Percentiles rank a stretch among this genome's conserved stretches.
These are phyloP conservation scores for Leonotis leonurus DNA, from an alignment of 257 asterid species.

Conservation along the genomic window DNA sequence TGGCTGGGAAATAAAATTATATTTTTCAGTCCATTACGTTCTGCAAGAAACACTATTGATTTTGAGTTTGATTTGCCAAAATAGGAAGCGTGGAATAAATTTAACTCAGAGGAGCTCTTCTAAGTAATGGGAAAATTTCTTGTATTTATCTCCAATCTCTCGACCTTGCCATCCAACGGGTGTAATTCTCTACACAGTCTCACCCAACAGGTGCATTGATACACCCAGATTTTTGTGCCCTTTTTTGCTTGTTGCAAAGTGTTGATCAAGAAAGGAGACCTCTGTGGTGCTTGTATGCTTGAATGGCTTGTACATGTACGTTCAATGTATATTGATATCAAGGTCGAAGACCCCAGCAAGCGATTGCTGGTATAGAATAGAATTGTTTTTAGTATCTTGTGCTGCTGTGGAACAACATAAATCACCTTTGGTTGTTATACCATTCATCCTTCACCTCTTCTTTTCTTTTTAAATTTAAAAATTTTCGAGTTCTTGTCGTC, in stretches of 20 bases:
- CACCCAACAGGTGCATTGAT: slow-evolving; percentile 16
- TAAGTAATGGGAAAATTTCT: slow-evolving; percentile 29
- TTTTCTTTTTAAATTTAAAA: neutral
- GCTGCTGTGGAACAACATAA: slow-evolving; percentile 24
- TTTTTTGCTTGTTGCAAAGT: slow-evolving; percentile 26
- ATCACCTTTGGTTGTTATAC: slow-evolving; percentile 21
- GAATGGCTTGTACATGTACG: slow-evolving; percentile 30
- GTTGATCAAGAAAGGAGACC: slow-evolving; percentile 23
- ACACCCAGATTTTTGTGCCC: slow-evolving; percentile 17
- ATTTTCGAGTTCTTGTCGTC: neutral
- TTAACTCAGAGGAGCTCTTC: slow-evolving; percentile 99
- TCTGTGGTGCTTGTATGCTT: slow-evolving; percentile 21
- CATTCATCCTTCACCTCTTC: slow-evolving; percentile 14
- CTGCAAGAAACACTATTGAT: slow-evolving; percentile 10
- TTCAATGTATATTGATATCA: slow-evolving; percentile 44
- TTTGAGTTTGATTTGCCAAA: slow-evolving; percentile 19
- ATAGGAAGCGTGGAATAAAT: slow-evolving; percentile 99
- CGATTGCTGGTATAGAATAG: slow-evolving; percentile 38
- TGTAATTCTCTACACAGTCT: slow-evolving; percentile 12
- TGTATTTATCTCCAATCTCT: slow-evolving; percentile 20
- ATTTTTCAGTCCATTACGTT: neutral
- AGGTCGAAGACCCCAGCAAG: slow-evolving; percentile 24
- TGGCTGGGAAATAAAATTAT: neutral
- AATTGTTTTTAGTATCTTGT: slow-evolving; percentile 30
- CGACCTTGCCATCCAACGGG: slow-evolving; percentile 15